Conservation (phyloP, 2,329 filamentous ascomycete genomes). For the Talaromyces marneffei region DNA sequence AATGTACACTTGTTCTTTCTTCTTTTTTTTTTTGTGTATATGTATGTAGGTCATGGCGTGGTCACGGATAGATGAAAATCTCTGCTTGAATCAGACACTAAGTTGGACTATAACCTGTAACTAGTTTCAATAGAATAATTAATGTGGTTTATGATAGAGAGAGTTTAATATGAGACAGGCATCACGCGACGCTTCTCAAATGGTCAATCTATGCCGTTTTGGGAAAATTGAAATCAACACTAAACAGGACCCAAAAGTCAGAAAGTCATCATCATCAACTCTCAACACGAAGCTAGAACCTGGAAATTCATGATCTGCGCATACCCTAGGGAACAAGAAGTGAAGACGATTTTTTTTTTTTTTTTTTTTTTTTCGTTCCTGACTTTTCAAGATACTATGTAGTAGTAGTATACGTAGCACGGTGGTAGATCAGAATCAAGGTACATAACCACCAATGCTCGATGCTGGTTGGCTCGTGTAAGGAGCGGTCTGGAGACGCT, state of each 20-base stretch:
- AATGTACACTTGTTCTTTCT: neutral
- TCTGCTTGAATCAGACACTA: neutral
- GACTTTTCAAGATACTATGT: neutral
- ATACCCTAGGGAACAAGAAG: neutral
- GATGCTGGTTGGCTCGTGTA: neutral
- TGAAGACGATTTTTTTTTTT: neutral
- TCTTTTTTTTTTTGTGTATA: neutral
- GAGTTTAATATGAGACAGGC: neutral
- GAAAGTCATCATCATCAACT: neutral
- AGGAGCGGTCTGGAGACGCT: slow-evolving; percentile 14
- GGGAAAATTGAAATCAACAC: neutral
- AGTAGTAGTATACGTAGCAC: too few relatives aligned
- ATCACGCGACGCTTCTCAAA: neutral
- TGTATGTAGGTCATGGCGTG: neutral
- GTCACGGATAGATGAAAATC: neutral
- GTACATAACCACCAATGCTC: neutral
- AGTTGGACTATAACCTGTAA: neutral
- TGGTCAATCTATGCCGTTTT: neutral
- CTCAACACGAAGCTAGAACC: neutral
- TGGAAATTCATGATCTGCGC: neutral
- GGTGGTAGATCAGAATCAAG: neutral
- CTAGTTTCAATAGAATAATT: neutral
- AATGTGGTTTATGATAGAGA: neutral
- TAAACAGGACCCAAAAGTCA: neutral
- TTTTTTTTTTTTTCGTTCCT: neutral